Evolutionary conservation across 2,329 filamentous ascomycete genomes (phyloP).

Genomic region (Colletotrichum orchidophilum): DNA sequence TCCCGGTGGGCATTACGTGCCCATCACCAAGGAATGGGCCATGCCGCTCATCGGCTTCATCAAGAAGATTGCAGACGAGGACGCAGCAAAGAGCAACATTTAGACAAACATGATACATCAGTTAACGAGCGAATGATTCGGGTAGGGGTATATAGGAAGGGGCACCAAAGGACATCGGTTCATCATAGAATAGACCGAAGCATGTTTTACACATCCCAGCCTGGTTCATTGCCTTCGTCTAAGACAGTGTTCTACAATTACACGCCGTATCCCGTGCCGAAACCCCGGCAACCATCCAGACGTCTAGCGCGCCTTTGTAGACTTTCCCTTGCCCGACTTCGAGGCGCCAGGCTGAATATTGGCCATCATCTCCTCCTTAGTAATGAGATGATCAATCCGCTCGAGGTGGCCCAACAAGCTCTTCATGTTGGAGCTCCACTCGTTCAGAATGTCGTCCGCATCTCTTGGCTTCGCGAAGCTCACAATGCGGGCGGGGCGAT

Average conservation of each 20-base stretch:
- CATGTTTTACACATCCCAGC: conserved; percentile 27
- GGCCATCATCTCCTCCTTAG: conserved; percentile 99
- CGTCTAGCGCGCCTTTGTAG: conserved; percentile 46
- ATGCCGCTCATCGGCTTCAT: conserved; percentile 81
- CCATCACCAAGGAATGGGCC: conserved; percentile 82
- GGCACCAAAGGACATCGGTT: background rate
- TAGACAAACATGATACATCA: conserved; percentile 19
- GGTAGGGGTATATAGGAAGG: conserved; percentile 26
- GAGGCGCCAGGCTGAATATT: conserved; percentile 77
- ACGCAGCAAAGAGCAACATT: conserved; percentile 35
- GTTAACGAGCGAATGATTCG: background rate
- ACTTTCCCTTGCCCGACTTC: conserved; percentile 49
- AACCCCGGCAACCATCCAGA: background rate
- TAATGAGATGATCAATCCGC: conserved; percentile 96
- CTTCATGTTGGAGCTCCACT: conserved; percentile 99
- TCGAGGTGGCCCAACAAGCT: conserved; percentile 85
- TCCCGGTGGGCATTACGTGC: conserved; percentile 91
- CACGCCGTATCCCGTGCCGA: conserved; percentile 15
- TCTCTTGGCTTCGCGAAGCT: conserved; percentile 95
- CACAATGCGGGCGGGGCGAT: conserved; percentile 89
- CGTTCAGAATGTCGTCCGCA: conserved; percentile 95
- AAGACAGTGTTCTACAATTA: conserved; percentile 34
- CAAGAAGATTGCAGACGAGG: conserved; percentile 46
- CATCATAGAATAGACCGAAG: conserved; percentile 22
- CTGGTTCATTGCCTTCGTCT: conserved; percentile 32